Base-by-base conservation (phyloP, 2,329 filamentous ascomycete genomes). In the Aspergillus calidoustus region DNA sequence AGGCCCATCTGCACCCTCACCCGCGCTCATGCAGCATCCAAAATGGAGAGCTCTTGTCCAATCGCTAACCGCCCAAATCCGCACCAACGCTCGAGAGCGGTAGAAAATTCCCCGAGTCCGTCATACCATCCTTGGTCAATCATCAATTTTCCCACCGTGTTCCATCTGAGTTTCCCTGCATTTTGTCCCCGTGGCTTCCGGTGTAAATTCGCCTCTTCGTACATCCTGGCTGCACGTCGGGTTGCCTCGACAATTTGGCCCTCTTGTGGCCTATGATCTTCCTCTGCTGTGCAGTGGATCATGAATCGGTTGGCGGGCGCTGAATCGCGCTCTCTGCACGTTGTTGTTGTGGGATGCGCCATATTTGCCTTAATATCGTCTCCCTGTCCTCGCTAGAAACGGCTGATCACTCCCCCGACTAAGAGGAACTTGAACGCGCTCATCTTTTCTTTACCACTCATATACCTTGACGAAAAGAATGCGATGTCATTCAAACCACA, bases 51-150 rank as follows among this genome's bases (percentile, higher is more conserved):
- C 46, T 57, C 59, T 57, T 54, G 41, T 64, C 66, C 66, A 68
- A 68, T 68, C 65, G 60, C 64, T 68, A 68, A 56, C 60, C 62
- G 65, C 65, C 60, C 50, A 58, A 53, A 57, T 59, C 34, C 57
- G 50, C 56, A 53, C 60, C 60, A 51, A 55, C 30, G 28, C 55
- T 54, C 44, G 41, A 66, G 60, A 57, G 54, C 51, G 49, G 58
- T 61, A 34, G 60, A 57, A 62, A 48, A 54, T 38, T 57, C 38
- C 46, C 58, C 55, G 61, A 65, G 54, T 56, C 41, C 57, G 57
- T 60, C 60, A 59, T 56, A 38, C 57, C 60, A 47, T 61, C 48
- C 54, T 61, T 54, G 60, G 47, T 59, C 52, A 54, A 57, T 49
- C 34, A 53, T 55, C 59, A 54, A 57, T 49, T 31, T 49, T 31